Evolutionary conservation across 2,329 filamentous ascomycete species (phyloP).

Genomic region (Cladobotryum protrusum): DNA sequence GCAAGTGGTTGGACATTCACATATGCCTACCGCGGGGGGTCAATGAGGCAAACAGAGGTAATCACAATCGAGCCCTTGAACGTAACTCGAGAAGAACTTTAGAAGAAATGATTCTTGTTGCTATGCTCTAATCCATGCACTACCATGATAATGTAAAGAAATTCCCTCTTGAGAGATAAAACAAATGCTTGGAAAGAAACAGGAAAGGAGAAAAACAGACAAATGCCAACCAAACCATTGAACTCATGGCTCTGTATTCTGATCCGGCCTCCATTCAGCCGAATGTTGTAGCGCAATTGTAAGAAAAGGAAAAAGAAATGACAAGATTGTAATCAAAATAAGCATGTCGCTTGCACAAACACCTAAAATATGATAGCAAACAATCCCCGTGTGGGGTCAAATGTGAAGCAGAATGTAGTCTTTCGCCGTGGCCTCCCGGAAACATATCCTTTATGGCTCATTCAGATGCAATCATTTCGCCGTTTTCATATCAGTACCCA

Average conservation of each 20-base stretch:
- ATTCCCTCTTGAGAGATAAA: neutral
- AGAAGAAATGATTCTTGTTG: neutral
- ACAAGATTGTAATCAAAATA: neutral
- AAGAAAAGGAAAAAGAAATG: too few relatives aligned
- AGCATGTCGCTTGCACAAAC: neutral
- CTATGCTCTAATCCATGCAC: neutral
- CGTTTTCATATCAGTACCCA: neutral
- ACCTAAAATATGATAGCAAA: neutral
- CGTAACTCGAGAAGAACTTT: neutral
- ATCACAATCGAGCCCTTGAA: constrained; percentile 30
- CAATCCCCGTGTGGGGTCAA: neutral
- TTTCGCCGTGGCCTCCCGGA: too few relatives aligned
- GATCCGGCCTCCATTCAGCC: neutral
- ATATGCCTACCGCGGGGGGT: constrained; percentile 43
- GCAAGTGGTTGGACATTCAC: constrained; percentile 50
- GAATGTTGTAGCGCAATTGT: too few relatives aligned
- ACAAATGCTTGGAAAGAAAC: neutral
- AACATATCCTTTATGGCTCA: too few relatives aligned
- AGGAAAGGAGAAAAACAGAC: neutral
- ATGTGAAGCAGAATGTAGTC: too few relatives aligned
- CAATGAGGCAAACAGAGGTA: constrained; percentile 40
- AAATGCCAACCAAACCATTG: neutral
- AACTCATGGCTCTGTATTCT: neutral
- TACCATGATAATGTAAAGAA: constrained; percentile 1
- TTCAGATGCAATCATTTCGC: neutral